These are phyloP conservation scores for Calonectria pauciramosa DNA, from an alignment of 2,329 filamentous ascomycete species.

Conservation along the genomic window DNA sequence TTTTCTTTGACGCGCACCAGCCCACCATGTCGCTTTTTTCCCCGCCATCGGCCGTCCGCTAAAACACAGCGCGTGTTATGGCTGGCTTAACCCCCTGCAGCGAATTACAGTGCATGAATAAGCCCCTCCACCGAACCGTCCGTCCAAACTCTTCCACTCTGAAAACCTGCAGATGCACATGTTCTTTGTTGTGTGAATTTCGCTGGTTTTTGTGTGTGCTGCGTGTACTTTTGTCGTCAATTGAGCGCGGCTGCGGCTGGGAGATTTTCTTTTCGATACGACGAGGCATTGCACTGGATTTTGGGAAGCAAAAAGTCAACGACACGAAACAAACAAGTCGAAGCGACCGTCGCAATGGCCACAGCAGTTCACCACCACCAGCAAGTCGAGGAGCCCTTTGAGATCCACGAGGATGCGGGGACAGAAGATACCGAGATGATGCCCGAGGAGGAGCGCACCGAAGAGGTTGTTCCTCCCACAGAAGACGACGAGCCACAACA, in stretches of 20 bases:
- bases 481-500: constrained; percentile 45
- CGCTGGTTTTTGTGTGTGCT: background rate
- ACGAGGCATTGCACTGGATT: constrained; percentile 9
- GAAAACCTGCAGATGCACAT: constrained; percentile 5
- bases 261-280: background rate
- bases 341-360: constrained; percentile 37
- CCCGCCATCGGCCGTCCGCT: constrained; percentile 42
- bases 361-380: constrained; percentile 41
- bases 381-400: constrained; percentile 56
- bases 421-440: constrained; percentile 67
- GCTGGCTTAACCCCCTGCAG: constrained; percentile 41
- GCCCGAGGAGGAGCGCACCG: constrained; percentile 55
- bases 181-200: constrained; percentile 9
- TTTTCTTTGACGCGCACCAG: constrained; percentile 49
- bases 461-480: constrained; percentile 39
- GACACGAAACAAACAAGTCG: constrained; percentile 18
- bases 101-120: constrained; percentile 21
- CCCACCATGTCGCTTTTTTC: constrained; percentile 30
- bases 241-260: constrained; percentile 7
- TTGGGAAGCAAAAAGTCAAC: constrained; percentile 10
- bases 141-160: constrained; percentile 2
- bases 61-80: constrained; percentile 37
- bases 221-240: background rate
- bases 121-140: constrained; percentile 37
- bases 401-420: constrained; percentile 64